Base-by-base conservation (phyloP, 805 yeast genomes). In the Metschnikowia drakensbergensis region DNA sequence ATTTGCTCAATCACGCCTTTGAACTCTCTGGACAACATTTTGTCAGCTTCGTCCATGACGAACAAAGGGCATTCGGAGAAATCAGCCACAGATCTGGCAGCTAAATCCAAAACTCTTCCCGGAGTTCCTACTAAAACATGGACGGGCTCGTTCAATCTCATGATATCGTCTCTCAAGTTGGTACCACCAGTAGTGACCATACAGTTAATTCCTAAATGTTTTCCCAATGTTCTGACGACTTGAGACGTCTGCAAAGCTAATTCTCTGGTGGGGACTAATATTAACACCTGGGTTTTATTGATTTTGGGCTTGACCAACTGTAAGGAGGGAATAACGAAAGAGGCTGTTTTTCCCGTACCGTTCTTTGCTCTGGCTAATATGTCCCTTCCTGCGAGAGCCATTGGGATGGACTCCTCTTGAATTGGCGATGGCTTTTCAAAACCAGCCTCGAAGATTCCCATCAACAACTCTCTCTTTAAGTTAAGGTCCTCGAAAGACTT, bases 111-210 rank as follows among this genome's bases (percentile, higher is more conserved):
- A 34, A 94, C 91, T 76, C 99, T 84, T 59, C 99, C 99, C 2
- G 98, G 98, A 31, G 99, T 94, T 56, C 97, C 99, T 37, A 94
- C 99, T 52, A 94, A 73, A 37, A 94, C 81, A 67, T 94, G 98
- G 34, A 94, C 97, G 9, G 96, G 85, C 45, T 92, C 98, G 61
- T 87, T 82, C 60, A 94, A 77, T 76, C 99, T 85, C 61, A 94
- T 68, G 61, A 94, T 92, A 69, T 94, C 99, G 71, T 94, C 99
- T 70, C 86, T 84, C 58, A 94, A 76, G 49, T 86, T 81, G 40
- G 99, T 94, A 64, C 99, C 99, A 68, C 99, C 99, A 9, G 98
- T 94, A 69, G 98, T 86, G 49, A 92, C 97, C 98, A 94, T 92
- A 63, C 94, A 89, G 65, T 91, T 85, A 57, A 90, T 76, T 30